Conservation (phyloP, 1,284 basidiomycete species). For the Rhizoctonia solani region DNA sequence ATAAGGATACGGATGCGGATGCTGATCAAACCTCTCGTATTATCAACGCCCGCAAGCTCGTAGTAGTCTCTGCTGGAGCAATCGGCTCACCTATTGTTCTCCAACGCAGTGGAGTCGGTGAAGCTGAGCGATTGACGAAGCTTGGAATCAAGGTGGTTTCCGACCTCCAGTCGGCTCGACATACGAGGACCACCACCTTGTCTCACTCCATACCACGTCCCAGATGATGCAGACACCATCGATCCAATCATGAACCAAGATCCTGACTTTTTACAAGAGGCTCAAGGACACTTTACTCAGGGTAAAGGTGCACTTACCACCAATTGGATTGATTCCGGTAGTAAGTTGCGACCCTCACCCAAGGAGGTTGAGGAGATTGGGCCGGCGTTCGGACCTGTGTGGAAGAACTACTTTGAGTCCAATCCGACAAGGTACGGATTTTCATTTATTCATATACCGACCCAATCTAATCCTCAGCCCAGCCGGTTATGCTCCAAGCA, state of each 20-base stretch:
- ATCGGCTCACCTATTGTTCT: slow-evolving; percentile 56
- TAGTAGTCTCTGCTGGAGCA: slow-evolving; percentile 27
- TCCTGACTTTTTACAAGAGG: slow-evolving; percentile 3
- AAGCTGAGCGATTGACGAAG: slow-evolving; percentile 49
- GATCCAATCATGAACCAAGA: slow-evolving; percentile 28
- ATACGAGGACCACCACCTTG: slow-evolving; percentile 51
- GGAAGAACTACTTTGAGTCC: slow-evolving; percentile 20
- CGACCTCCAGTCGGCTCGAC: slow-evolving; percentile 59
- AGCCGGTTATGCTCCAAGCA: slow-evolving; percentile 33
- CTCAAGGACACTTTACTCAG: background rate
- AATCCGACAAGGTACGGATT: slow-evolving; percentile 20
- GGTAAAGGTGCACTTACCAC: slow-evolving; percentile 20
- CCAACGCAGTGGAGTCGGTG: slow-evolving; percentile 59
- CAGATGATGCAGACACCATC: slow-evolving; percentile 4
- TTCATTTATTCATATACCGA: background rate
- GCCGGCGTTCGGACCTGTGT: slow-evolving; percentile 3
- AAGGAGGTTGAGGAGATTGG: slow-evolving; percentile 23
- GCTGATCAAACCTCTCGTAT: slow-evolving; percentile 17
- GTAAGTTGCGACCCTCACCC: slow-evolving; percentile 25
- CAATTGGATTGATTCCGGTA: slow-evolving; percentile 18
- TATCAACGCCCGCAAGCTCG: slow-evolving; percentile 30
- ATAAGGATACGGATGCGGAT: slow-evolving; percentile 2
- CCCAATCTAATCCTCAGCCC: background rate
- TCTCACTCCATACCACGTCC: slow-evolving; percentile 1
- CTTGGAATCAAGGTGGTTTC: slow-evolving; percentile 51